These are phyloP conservation scores for Westerdykella aurantiaca DNA, from an alignment of 2,329 filamentous ascomycete genomes.

Conservation along the genomic window DNA sequence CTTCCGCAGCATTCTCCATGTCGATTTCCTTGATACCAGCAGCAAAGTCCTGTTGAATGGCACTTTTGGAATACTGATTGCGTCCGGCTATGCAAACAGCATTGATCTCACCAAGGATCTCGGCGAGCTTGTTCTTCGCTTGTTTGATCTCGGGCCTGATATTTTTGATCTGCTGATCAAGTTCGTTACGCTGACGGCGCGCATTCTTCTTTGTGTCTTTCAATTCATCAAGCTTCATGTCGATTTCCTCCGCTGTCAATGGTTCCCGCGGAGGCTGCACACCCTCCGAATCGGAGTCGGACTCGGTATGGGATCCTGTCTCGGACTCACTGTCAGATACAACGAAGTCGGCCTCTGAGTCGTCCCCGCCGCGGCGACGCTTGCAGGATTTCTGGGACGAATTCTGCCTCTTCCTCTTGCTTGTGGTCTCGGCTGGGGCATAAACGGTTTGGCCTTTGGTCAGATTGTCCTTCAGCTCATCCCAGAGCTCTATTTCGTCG, in stretches of 20 bases:
- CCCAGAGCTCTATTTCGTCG: constrained; percentile 44
- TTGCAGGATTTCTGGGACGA: constrained; percentile 13
- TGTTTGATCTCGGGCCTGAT: constrained; percentile 23
- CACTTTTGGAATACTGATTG: constrained; percentile 51
- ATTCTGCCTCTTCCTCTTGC: constrained; percentile 41
- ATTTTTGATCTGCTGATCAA: constrained; percentile 28
- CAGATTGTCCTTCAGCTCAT: constrained; percentile 35
- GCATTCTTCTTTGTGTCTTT: constrained; percentile 41
- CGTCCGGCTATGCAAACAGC: constrained; percentile 49
- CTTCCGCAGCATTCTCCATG: constrained; percentile 49
- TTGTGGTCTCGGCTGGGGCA: constrained; percentile 26
- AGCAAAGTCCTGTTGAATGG: constrained; percentile 56
- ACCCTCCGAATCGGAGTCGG: constrained; percentile 18
- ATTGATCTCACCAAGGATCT: constrained; percentile 33
- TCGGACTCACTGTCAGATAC: constrained; percentile 17
- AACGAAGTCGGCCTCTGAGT: constrained; percentile 16
- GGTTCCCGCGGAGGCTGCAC: constrained; percentile 23
- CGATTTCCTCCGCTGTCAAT: constrained; percentile 39
- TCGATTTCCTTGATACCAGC: constrained; percentile 56
- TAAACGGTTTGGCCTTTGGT: constrained; percentile 42
- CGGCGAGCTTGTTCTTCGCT: constrained; percentile 24
- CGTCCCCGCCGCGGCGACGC: constrained; percentile 6
- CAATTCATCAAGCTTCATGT: constrained; percentile 41
- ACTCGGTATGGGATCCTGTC: constrained; percentile 17
- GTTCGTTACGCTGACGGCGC: constrained; percentile 22